Base-by-base conservation (phyloP, 176 grass and related monocot species). In the Thinopyrum elongatum region DNA sequence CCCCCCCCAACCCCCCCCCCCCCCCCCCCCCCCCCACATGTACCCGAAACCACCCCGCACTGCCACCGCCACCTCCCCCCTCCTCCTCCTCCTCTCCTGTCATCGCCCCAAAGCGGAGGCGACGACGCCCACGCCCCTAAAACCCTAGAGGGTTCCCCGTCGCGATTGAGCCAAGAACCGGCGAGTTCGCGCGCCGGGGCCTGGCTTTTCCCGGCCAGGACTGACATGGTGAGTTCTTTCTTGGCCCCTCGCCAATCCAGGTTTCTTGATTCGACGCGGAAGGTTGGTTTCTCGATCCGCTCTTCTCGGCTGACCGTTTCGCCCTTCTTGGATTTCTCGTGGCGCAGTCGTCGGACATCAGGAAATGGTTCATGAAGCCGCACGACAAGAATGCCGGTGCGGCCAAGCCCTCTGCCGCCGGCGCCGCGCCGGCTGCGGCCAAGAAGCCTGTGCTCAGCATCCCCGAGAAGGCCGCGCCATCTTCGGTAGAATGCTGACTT, bases 351-450 rank as follows among this genome's bases (percentile, higher is more conserved):
- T 94, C 94, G 68, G 97, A 97, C 86, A 97, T 99, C 87, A 89
- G 97, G 80, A 99, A 94, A 82, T 99, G 97, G 94, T 99, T 99
- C 87, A 93, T 97, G 89, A 99, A 97, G 88, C 21, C 86, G 82
- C 92, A 99, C 80, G 92, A 87, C 77, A 94, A 94, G 83, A 79
- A 81, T 78, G 71, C 38, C 14, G 86, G 80, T 30, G 68, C 68
- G 4, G 77, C 86, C 53, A 95, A 93, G 65, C 87, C 89, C 30
- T 46, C 84, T 0, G 84, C 23, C 23, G 15, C 8, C 0, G 26
- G 4, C 3, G 70, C 78, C 15, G 60, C 29, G 6, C 26, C 72
- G 6, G 76, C 3, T 3, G 42, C 70, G 47, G 0, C 44, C 42
- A 86, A 90, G 60, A 96, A 94, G 85, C 92, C 97, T 1, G 73